Evolutionary conservation across 495 filamentous ascomycete genomes (phyloP).

Genomic region (Neurospora sp.): DNA sequence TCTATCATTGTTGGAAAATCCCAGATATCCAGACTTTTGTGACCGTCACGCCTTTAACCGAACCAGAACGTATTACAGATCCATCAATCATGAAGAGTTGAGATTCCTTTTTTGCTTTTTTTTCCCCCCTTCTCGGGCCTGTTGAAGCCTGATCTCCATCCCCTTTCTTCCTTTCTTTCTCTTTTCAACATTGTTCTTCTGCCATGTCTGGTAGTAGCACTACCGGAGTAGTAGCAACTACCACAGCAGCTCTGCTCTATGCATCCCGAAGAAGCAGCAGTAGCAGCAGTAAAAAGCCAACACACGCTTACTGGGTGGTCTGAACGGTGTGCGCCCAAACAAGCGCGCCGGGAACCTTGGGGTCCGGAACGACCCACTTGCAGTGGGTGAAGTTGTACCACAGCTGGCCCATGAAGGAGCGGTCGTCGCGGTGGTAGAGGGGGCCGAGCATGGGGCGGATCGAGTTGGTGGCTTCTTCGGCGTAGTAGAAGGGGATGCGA

Average conservation of each 20-base stretch:
- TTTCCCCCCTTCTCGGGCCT: neutral
- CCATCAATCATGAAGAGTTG: neutral
- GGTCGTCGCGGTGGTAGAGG: slow-evolving; percentile 56
- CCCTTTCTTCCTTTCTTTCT: neutral
- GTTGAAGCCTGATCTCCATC: neutral
- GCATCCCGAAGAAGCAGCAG: neutral
- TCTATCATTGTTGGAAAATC: neutral
- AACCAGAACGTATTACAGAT: neutral
- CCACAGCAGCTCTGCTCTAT: neutral
- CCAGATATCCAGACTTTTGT: neutral
- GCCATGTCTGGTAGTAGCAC: neutral
- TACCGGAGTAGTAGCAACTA: neutral
- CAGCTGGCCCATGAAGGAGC: slow-evolving; percentile 27
- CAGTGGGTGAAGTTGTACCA: slow-evolving; percentile 24
- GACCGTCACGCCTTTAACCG: neutral
- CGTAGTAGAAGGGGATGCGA: slow-evolving; percentile 81
- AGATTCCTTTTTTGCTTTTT: neutral
- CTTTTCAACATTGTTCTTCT: neutral
- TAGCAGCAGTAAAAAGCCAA: neutral
- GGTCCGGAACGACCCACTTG: slow-evolving; percentile 27
- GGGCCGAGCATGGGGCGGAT: slow-evolving; percentile 72
- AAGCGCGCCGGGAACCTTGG: slow-evolving; percentile 21
- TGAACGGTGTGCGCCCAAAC: slow-evolving; percentile 15
- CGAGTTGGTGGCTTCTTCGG: slow-evolving; percentile 74
- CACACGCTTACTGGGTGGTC: neutral